A percentile compares a stretch with the other conserved stretches of the same genome.
Evolutionary conservation across 768 basidiomycete species (phyloP).

Genomic region (Russula sp.): DNA sequence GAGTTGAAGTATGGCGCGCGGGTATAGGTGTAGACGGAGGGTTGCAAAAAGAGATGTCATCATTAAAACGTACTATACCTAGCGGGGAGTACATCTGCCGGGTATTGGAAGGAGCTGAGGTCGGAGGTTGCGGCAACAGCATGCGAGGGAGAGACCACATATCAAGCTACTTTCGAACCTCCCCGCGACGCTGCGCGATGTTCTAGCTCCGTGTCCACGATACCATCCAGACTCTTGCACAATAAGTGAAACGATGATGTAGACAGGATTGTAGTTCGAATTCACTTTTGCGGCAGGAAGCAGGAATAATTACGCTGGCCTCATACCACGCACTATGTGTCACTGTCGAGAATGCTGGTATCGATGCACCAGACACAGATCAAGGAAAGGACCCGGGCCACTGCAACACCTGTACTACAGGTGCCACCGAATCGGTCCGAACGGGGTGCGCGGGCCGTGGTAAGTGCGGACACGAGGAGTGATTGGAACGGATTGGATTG

Average conservation of each 20-base stretch:
- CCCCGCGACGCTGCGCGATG: constrained; percentile 15
- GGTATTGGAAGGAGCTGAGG: neutral
- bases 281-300: neutral
- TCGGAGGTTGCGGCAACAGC: neutral
- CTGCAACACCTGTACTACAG: neutral
- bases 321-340: constrained; percentile 17
- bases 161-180: neutral
- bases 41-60: constrained; percentile 14
- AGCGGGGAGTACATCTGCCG: neutral
- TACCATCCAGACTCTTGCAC: neutral
- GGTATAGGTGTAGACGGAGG: constrained; percentile 25
- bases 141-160: neutral
- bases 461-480: neutral
- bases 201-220: neutral
- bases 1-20: constrained; percentile 30
- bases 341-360: constrained; percentile 11
- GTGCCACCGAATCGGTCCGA: neutral
- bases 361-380: constrained; percentile 15
- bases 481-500: no score
- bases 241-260: neutral
- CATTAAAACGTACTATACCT: constrained; percentile 1
- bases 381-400: constrained; percentile 13
- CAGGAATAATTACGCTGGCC: neutral
- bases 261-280: neutral
- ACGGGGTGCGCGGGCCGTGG: constrained; percentile 13